Percentiles rank a stretch among this genome's conserved stretches.
phyloP scores from a whole-genome alignment of 2,329 filamentous ascomycete species.

The Exophiala xenobiotica region DNA sequence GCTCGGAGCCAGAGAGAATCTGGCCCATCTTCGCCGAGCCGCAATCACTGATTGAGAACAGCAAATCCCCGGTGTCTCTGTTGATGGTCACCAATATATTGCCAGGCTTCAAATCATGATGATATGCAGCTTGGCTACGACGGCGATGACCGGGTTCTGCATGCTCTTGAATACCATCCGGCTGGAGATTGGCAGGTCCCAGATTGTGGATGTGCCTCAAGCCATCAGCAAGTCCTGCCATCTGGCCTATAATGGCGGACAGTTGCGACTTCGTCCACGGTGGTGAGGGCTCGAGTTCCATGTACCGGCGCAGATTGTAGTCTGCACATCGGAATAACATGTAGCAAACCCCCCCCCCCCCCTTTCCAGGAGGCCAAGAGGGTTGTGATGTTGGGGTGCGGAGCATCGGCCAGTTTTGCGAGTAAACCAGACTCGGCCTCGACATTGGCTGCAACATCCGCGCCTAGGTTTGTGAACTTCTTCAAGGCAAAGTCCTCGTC shows the following conservation, averaged over 20 bases:
- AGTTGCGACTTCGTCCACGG: not conserved
- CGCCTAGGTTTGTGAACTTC: not conserved
- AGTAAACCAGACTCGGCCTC: not conserved
- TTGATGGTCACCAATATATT: slow-evolving; percentile 4
- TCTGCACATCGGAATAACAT: not conserved
- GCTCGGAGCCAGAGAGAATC: not conserved
- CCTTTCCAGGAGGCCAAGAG: not conserved
- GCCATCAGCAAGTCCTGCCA: not conserved
- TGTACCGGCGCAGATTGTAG: not conserved
- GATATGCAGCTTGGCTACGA: not conserved
- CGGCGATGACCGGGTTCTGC: not conserved
- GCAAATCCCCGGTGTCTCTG: not conserved
- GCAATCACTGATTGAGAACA: not conserved
- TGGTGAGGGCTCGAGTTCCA: not conserved
- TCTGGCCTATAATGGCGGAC: not conserved
- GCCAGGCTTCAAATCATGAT: slow-evolving; percentile 3
- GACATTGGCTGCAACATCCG: not conserved
- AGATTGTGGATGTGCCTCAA: not conserved
- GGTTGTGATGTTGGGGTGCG: not conserved
- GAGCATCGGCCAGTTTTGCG: not conserved
- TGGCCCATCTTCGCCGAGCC: not conserved
- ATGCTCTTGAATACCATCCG: too few relatives aligned
- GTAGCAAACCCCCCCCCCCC: not conserved
- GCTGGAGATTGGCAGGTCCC: not conserved
- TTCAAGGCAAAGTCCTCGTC: not conserved